These are phyloP conservation scores for Collybiopsis confluens DNA, from an alignment of 768 basidiomycete genomes.

Conservation along the genomic window DNA sequence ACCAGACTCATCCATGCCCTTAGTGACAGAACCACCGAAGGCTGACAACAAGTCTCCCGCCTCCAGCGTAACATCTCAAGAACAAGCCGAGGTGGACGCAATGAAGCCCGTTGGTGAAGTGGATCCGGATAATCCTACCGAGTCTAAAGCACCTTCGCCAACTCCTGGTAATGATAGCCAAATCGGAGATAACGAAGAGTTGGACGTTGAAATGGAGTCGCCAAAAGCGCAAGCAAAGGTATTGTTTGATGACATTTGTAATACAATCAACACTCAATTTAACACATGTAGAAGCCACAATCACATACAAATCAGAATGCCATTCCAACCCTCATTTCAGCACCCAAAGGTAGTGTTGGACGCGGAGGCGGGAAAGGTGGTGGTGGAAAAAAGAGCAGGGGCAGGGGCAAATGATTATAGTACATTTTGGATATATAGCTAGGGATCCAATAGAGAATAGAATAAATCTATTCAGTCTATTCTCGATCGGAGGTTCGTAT, in stretches of 20 bases:
- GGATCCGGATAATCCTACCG: neutral
- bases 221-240: neutral
- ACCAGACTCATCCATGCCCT: neutral
- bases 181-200: neutral
- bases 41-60: neutral
- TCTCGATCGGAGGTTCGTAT: too few relatives aligned
- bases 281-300: neutral
- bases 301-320: neutral
- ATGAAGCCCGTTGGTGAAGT: slow-evolving; percentile 4
- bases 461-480: too few relatives aligned
- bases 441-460: too few relatives aligned
- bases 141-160: neutral
- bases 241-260: neutral
- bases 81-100: slow-evolving; percentile 4
- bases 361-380: neutral
- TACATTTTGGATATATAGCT: too few relatives aligned
- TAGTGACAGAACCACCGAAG: neutral
- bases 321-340: neutral
- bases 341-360: neutral
- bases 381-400: neutral
- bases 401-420: too few relatives aligned
- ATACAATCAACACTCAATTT: neutral
- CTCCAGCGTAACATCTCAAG: neutral
- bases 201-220: neutral
- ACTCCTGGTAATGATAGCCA: neutral